Base-by-base conservation (phyloP, 2,329 filamentous ascomycete species). In the Cercospora beticola region DNA sequence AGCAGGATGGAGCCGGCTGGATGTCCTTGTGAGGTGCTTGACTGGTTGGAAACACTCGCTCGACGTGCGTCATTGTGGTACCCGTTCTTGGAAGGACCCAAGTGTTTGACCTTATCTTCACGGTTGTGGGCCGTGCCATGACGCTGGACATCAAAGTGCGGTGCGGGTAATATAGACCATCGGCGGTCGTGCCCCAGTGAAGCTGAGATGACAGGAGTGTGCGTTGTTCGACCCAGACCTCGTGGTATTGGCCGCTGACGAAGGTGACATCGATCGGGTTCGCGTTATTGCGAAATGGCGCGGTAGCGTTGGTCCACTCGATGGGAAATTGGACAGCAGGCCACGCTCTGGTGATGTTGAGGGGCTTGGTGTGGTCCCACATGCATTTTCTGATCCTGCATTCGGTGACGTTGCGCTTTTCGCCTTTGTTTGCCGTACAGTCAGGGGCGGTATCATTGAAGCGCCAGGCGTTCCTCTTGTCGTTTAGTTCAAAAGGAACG, bases 311-410 rank as follows among this genome's bases (percentile, higher is more conserved):
- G 36, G 68, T 70, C 64, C 67, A 59, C 18, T 56, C 31, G 30
- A 63, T 36, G 33, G 63, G 60, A 56, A 57, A 62, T 40, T 62
- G 54, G 59, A 66, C 23, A 49, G 68, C 68, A 16, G 66, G 68
- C 61, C 66, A 63, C 16, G 64, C 58, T 36, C 61, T 68, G 10
- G 66, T 70, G 56, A 70, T 64, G 62, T 67, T 65, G 36, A 70
- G 62, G 10, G 66, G 66, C 62, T 70, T 62, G 23, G 49, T 30
- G 59, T 65, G 54, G 3, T 70, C 62, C 59, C 61, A 68, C 64
- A 72, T 65, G 46, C 70, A 72, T 40, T 43, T 57, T 23, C 62
- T 28, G 56, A 67, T 52, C 14, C 33, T 52, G 59, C 70, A 72
- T 3, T 63, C 36, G 10, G 59, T 62, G 30, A 62, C 65, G 36